These are phyloP conservation scores for Colletotrichum tabaci DNA, from an alignment of 2,329 filamentous ascomycete genomes.

Conservation along the genomic window DNA sequence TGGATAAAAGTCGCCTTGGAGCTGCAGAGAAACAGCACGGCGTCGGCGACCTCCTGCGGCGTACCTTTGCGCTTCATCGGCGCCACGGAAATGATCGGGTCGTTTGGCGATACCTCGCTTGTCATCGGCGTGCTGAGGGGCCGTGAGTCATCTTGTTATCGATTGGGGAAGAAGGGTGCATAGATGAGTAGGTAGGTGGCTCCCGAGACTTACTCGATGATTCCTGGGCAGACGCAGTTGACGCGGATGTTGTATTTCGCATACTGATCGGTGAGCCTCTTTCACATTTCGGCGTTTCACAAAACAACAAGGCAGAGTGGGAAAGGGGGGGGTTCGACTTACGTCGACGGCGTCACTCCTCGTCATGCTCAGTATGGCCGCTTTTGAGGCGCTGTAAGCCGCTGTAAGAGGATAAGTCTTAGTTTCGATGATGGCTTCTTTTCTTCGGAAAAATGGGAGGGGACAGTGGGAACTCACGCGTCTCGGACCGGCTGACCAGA, in stretches of 20 bases:
- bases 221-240: slow-evolving; percentile 62
- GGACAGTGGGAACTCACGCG: slow-evolving; percentile 51
- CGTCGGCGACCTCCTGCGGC: slow-evolving; percentile 62
- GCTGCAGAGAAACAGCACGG: slow-evolving; percentile 60
- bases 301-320: no score
- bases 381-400: slow-evolving; percentile 62
- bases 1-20: slow-evolving; percentile 62
- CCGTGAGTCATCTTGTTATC: background rate
- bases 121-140: slow-evolving; percentile 58
- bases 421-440: no score
- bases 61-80: slow-evolving; percentile 58
- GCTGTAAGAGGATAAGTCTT: slow-evolving; percentile 46
- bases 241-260: slow-evolving; percentile 60
- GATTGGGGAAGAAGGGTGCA: no score
- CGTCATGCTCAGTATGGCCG: slow-evolving; percentile 62
- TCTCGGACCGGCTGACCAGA: slow-evolving; percentile 57
- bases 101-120: slow-evolving; percentile 52
- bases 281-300: no score
- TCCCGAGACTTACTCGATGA: slow-evolving; percentile 54
- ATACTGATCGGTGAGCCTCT: slow-evolving; percentile 50
- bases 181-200: background rate
- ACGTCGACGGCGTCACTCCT: slow-evolving; percentile 64
- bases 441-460: background rate
- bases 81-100: slow-evolving; percentile 51
- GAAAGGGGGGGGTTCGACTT: slow-evolving; percentile 29